Conservation (phyloP, 352 stramenopile genomes). For the Globisporangium viniferum region DNA sequence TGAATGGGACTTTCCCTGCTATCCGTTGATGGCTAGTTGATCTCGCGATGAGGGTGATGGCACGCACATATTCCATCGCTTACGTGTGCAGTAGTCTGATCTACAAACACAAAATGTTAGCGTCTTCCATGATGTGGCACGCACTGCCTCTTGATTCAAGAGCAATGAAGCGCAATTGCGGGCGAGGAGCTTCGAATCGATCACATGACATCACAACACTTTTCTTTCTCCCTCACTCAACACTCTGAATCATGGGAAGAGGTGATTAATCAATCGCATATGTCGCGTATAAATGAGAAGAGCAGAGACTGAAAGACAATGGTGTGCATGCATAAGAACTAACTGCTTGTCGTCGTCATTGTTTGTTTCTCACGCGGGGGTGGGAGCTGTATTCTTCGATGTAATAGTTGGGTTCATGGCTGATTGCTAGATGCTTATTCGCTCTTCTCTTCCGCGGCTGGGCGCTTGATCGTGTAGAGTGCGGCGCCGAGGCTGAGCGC, state of each 20-base stretch:
- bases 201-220: neutral
- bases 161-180: neutral
- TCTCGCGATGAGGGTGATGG: neutral
- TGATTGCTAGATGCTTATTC: slow-evolving; percentile 8
- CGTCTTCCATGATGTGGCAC: neutral
- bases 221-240: neutral
- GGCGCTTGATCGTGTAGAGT: slow-evolving; percentile 52
- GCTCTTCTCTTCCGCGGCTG: slow-evolving; percentile 11
- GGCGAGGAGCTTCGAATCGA: neutral
- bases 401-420: neutral
- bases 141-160: no score
- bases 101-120: neutral
- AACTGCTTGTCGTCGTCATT: neutral
- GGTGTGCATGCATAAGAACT: neutral
- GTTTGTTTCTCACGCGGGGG: slow-evolving; percentile 19
- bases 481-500: slow-evolving; percentile 44
- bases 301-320: neutral
- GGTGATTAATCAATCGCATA: neutral
- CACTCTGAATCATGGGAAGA: neutral
- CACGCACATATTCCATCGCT: neutral
- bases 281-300: neutral
- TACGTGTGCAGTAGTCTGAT: neutral
- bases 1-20: neutral
- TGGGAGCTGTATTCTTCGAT: slow-evolving; percentile 1
- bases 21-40: neutral